Percentiles rank a stretch among this genome's conserved stretches.
Evolutionary conservation across 2,329 filamentous ascomycete species (phyloP).

Genomic region (Pseudogymnoascus sp.): DNA sequence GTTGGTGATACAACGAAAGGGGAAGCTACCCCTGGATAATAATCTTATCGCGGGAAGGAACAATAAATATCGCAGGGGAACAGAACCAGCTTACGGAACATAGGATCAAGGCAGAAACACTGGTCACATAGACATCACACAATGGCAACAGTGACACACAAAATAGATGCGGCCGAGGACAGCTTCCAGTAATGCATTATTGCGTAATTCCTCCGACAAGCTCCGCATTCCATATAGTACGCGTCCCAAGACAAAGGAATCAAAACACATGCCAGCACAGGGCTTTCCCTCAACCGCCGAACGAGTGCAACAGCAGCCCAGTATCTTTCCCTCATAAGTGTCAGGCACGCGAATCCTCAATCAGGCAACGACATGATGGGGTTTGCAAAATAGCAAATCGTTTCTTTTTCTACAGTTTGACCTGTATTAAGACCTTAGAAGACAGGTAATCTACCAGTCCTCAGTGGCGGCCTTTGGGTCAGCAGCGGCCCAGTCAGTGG

Average conservation of each 20-base stretch:
- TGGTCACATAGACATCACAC: conserved; percentile 1
- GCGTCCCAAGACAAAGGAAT: conserved; percentile 8
- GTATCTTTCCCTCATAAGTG: conserved; percentile 99
- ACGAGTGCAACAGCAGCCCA: conserved; percentile 42
- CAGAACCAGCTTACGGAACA: neutral
- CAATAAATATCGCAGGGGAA: neutral
- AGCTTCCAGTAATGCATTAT: conserved; percentile 8
- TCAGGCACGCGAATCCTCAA: conserved; percentile 51
- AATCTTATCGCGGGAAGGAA: neutral
- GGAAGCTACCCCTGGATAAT: neutral
- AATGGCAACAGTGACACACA: neutral
- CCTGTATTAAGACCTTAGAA: conserved; percentile 9
- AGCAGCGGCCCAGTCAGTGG: conserved; percentile 43
- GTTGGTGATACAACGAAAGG: neutral
- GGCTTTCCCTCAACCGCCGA: conserved; percentile 79
- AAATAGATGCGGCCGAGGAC: conserved; percentile 6
- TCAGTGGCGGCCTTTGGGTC: conserved; percentile 37
- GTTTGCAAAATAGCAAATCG: conserved; percentile 14
- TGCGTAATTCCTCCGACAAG: conserved; percentile 7
- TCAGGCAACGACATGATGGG: conserved; percentile 16
- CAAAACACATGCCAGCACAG: conserved; percentile 55
- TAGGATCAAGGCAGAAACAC: neutral
- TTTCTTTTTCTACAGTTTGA: conserved; percentile 15
- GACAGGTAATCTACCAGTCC: conserved; percentile 25
- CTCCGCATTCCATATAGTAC: conserved; percentile 8